Evolutionary conservation across 352 stramenopile genomes (phyloP).

Genomic region (Blastocystis hominis): DNA sequence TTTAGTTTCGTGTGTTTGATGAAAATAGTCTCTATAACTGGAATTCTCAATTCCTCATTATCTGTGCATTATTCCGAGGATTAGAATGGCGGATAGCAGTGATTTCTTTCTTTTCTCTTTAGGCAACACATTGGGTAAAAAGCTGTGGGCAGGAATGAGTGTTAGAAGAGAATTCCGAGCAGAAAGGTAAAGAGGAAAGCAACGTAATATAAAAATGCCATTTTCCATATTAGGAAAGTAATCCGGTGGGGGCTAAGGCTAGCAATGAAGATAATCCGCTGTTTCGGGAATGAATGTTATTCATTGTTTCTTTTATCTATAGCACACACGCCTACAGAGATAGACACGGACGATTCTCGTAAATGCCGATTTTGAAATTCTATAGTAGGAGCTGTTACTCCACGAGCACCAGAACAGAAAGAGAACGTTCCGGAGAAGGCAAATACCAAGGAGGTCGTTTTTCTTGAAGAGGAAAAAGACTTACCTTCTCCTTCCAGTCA

Average conservation of each 20-base stretch:
- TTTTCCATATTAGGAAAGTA: background rate
- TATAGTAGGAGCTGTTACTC: background rate
- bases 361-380: background rate
- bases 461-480: conserved; percentile 13
- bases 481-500: background rate
- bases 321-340: conserved; percentile 35
- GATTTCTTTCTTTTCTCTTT: background rate
- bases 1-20: background rate
- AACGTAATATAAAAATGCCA: background rate
- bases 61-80: background rate
- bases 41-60: background rate
- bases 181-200: background rate
- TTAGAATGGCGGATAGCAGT: background rate
- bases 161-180: background rate
- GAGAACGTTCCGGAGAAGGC: background rate
- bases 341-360: background rate
- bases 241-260: background rate
- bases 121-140: background rate
- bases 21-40: background rate
- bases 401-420: background rate
- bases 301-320: background rate
- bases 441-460: conserved; percentile 36
- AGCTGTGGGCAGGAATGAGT: background rate
- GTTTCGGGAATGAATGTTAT: conserved; percentile 7
- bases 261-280: background rate